Percentiles rank a stretch among this genome's conserved stretches.
phyloP scores from a whole-genome alignment of 768 basidiomycete genomes.

The Melanogaster broomeanus region DNA sequence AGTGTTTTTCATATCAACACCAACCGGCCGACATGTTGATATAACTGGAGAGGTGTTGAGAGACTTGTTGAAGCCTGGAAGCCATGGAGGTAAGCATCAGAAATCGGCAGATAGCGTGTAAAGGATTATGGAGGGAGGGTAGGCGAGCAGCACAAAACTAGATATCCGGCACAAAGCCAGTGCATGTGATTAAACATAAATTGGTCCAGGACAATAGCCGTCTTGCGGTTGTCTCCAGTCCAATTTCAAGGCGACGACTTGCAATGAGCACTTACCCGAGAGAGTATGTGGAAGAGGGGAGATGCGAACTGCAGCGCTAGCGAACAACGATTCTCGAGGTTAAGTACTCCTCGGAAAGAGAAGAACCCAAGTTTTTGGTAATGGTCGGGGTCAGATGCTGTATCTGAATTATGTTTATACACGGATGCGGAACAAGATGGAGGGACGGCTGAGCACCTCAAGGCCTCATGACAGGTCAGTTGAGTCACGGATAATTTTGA shows the following conservation, averaged over 20 bases:
- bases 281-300: neutral
- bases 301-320: neutral
- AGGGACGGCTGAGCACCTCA: too few relatives aligned
- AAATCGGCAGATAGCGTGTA: too few relatives aligned
- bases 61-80: conserved; percentile 60
- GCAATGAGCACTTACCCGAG: neutral
- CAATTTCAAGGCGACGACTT: neutral
- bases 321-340: neutral
- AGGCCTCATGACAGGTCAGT: too few relatives aligned
- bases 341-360: neutral
- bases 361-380: neutral
- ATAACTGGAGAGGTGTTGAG: conserved; percentile 49
- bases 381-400: too few relatives aligned
- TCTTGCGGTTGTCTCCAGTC: neutral
- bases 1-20: conserved; percentile 21
- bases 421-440: neutral
- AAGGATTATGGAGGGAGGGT: too few relatives aligned
- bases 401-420: neutral
- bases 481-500: too few relatives aligned
- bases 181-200: conserved; percentile 7
- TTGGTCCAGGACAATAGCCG: neutral
- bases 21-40: conserved; percentile 56
- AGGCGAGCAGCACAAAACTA: neutral
- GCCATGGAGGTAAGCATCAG: conserved; percentile 41
- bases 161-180: neutral